A percentile compares a stretch with the other conserved stretches of the same genome.
Evolutionary conservation across 2,329 filamentous ascomycete species (phyloP).

Genomic region (Pezicula radicicola): DNA sequence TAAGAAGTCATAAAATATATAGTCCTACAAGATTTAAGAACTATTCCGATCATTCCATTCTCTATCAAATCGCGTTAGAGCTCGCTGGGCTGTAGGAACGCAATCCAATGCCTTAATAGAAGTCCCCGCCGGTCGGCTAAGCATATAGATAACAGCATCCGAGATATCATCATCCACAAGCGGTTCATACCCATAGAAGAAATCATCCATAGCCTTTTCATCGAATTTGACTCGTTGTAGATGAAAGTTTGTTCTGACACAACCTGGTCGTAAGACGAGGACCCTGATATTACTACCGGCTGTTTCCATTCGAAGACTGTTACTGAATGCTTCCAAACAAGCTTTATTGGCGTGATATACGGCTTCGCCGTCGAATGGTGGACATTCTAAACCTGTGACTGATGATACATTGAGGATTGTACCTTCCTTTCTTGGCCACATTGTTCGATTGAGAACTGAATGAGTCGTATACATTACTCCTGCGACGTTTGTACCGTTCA

Average conservation of each 20-base stretch:
- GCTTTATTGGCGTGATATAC: conserved; percentile 47
- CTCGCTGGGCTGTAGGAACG: conserved; percentile 33
- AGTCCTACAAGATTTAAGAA: not conserved
- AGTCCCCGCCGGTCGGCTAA: conserved; percentile 35
- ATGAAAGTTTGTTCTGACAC: conserved; percentile 47
- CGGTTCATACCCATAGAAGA: conserved; percentile 43
- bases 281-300: conserved; percentile 44
- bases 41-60: not conserved
- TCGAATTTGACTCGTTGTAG: conserved; percentile 41
- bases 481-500: conserved; percentile 45
- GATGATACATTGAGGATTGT: conserved; percentile 48
- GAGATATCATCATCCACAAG: conserved; percentile 41
- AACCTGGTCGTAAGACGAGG: conserved; percentile 41
- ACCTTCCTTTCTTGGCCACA: conserved; percentile 35
- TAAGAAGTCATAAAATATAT: too few relatives aligned
- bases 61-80: not conserved
- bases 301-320: conserved; percentile 45
- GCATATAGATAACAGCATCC: conserved; percentile 38
- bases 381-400: conserved; percentile 42
- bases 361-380: conserved; percentile 45
- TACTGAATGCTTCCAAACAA: conserved; percentile 45
- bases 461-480: conserved; percentile 44
- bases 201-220: conserved; percentile 36
- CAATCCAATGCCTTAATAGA: conserved; percentile 44
- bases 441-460: conserved; percentile 39